phyloP scores from a whole-genome alignment of 2,329 filamentous ascomycete genomes.

The Xylaria multiplex region DNA sequence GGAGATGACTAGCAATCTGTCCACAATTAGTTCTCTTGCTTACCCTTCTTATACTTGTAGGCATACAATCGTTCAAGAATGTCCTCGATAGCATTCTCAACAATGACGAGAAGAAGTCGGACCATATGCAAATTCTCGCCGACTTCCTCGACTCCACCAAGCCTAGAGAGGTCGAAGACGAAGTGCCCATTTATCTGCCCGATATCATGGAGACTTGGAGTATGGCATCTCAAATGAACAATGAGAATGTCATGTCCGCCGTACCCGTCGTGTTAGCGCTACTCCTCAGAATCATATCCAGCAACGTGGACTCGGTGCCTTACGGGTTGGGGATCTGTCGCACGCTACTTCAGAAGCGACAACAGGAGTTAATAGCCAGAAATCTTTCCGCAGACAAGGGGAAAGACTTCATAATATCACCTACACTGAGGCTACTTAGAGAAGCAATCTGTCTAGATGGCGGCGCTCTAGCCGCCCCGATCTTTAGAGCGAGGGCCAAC shows the following conservation, averaged over 20 bases:
- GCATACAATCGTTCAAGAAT: conserved; percentile 78
- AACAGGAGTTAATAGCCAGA: conserved; percentile 81
- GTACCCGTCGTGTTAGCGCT: conserved; percentile 84
- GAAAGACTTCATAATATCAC: conserved; percentile 89
- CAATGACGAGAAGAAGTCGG: conserved; percentile 58
- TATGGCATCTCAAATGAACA: conserved; percentile 80
- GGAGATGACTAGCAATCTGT: background rate
- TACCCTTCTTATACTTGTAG: conserved; percentile 24
- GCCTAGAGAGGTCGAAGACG: conserved; percentile 62
- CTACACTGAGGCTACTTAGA: conserved; percentile 83
- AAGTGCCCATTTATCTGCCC: conserved; percentile 72
- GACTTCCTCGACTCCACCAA: conserved; percentile 72
- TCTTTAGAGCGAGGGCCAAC: conserved; percentile 81
- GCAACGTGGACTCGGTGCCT: conserved; percentile 76
- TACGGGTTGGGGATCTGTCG: conserved; percentile 83
- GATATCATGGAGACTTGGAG: conserved; percentile 91
- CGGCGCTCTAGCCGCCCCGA: conserved; percentile 77
- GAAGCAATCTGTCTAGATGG: conserved; percentile 90
- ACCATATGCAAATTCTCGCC: conserved; percentile 69
- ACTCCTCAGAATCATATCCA: conserved; percentile 80
- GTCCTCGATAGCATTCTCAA: conserved; percentile 73
- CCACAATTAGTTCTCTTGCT: conserved; percentile 12
- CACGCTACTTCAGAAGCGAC: conserved; percentile 81
- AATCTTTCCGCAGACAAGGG: conserved; percentile 82
- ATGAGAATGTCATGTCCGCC: conserved; percentile 82